Base-by-base conservation (phyloP, 139 green algal genomes). In the Chlorella sp. region DNA sequence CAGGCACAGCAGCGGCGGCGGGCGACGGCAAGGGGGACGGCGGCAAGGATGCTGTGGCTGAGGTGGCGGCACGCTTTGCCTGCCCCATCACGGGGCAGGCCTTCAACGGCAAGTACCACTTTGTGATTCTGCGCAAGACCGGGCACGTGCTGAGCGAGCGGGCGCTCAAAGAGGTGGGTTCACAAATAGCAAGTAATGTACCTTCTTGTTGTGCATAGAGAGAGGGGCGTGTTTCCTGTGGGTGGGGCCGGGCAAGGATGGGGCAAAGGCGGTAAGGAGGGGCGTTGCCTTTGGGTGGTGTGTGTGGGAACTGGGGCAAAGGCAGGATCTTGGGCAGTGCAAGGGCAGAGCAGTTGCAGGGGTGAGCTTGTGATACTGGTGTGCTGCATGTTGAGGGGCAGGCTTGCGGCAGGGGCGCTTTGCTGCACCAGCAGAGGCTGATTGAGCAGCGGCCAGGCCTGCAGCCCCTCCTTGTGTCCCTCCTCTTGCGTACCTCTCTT, bases 141-240 rank as follows among this genome's bases (percentile, higher is more conserved):
- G 96, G 96, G 0, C 89, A 92, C 21, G 95, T 97, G 26, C 73
- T 99, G n/a, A 97, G 94, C 83, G 96, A 99, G 88, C 92, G 92
- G n/a, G 96, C 96, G 24, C 22, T 98, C 0, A 97, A 96, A 78
- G 94, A 98, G 92, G 93, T 95, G 53, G 60, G 80, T 5, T n/a
- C n/a, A n/a, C n/a, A n/a, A n/a, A n/a, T n/a, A n/a, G n/a, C n/a
- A n/a, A n/a, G n/a, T n/a, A n/a, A n/a, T n/a, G n/a, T n/a, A n/a
- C n/a, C n/a, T n/a, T n/a, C n/a, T n/a, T n/a, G n/a, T n/a, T 3
- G 75, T 37, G 69, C 64, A 26, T 71, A 14, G 7, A 71, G 19
- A 11, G 19, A 14, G 19, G 64, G 2, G 22, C 2, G 64, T 71
- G 64, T 71, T 14, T 68, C 60, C 48, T 9, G 48, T 5, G 48